Evolutionary conservation across 1,284 basidiomycete genomes (phyloP), one percentile per base, ranked within the genome.

Genomic region (Microbotryum silenes-acaulis): DNA sequence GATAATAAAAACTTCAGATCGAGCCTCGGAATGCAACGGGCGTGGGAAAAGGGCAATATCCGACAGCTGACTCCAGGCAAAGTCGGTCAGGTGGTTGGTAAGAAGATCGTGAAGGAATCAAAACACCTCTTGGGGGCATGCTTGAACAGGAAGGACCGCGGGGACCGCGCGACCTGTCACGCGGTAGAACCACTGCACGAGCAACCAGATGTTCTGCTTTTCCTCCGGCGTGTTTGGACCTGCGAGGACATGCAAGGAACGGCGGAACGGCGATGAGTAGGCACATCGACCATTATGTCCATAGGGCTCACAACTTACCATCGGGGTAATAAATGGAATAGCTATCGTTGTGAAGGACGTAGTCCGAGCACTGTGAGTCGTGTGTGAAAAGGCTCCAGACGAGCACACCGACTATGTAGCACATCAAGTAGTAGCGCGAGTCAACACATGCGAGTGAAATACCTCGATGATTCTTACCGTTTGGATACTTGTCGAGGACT

Each of bases 121-220:
- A 53, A 68, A 68, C 0, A 54, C 60, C 0, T 62, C 64, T 31
- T 68, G 66, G 14, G 66, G 66, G 49, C 66, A 68, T 9, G 68
- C 65, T 51, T 67, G 61, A 14, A 66, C 68, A 14, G 68, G 68
- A 6, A 67, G 55, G 5, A 49, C 58, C 1, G 47, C 45, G 5
- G 68, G 68, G 0, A 62, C 50, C 6, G 46, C 54, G 18, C 63
- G 54, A 10, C 63, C 68, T 37, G 65, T 59, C 55, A 69, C 57
- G 16, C 57, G 51, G 42, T 67, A 62, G 60, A 59, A 69, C 51
- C 64, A 63, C 67, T 68, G 56, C 14, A n/a, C 4, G 8, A 4
- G 20, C 6, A 27, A 16, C 5, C 16, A n/a, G 5, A 64, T 61
- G 25, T 65, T 65, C 6, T 57, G 55, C n/a, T 61, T 49, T 18